phyloP scores from a whole-genome alignment of 768 basidiomycete species.

The Gautieria morchelliformis region DNA sequence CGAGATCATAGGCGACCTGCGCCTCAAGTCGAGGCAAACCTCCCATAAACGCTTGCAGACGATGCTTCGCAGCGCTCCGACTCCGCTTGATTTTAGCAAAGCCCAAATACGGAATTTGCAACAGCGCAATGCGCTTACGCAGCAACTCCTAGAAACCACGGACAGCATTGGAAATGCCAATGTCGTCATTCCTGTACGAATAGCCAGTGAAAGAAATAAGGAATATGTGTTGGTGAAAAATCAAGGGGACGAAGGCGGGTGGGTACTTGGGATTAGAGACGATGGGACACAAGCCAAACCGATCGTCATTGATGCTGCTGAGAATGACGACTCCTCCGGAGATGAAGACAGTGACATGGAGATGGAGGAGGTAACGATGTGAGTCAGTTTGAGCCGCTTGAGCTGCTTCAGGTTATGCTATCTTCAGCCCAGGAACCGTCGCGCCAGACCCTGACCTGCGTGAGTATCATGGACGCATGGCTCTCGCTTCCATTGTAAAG shows the following conservation, averaged over 20 bases:
- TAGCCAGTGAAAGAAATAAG: slow-evolving; percentile 91
- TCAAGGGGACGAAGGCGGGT: slow-evolving; percentile 77
- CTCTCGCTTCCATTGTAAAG: slow-evolving; percentile 46
- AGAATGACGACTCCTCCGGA: slow-evolving; percentile 23
- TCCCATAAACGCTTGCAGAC: slow-evolving; percentile 85
- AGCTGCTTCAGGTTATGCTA: slow-evolving; percentile 5
- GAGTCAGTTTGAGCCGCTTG: slow-evolving; percentile 16
- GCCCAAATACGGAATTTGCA: slow-evolving; percentile 88
- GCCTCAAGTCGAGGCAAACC: slow-evolving; percentile 89
- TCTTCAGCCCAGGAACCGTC: slow-evolving; percentile 25
- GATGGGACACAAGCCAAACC: slow-evolving; percentile 78
- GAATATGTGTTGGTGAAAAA: slow-evolving; percentile 96
- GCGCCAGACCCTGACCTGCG: slow-evolving; percentile 52
- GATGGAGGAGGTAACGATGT: slow-evolving; percentile 81
- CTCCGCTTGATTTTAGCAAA: slow-evolving; percentile 91
- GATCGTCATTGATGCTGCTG: slow-evolving; percentile 74
- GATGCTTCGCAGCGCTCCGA: slow-evolving; percentile 72
- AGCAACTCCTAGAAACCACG: slow-evolving; percentile 85
- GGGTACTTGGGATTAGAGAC: slow-evolving; percentile 88
- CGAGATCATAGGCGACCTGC: slow-evolving; percentile 93
- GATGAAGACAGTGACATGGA: slow-evolving; percentile 44
- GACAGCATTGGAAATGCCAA: slow-evolving; percentile 88
- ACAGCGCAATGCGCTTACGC: slow-evolving; percentile 85
- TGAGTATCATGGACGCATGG: slow-evolving; percentile 50
- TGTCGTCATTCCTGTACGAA: slow-evolving; percentile 83